Percentiles rank a stretch among this genome's conserved stretches.
Evolutionary conservation across 805 yeast species (phyloP).

Genomic region (Zygosaccharomyces rouxii): DNA sequence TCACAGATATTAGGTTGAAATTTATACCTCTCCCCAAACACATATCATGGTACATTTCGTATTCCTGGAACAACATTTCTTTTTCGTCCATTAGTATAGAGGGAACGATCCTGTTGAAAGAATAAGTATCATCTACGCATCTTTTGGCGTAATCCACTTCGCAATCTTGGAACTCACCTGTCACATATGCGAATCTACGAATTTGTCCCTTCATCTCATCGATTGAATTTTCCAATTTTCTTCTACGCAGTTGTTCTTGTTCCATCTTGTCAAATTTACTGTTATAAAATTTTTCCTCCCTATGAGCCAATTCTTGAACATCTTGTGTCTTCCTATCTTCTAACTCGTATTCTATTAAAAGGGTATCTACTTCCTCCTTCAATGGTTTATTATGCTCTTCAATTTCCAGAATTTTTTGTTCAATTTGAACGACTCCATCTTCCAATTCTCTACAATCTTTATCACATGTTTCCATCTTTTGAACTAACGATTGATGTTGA

Average conservation of each 20-base stretch:
- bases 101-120: slow-evolving; percentile 27
- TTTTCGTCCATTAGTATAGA: slow-evolving; percentile 17
- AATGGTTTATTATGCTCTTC: slow-evolving; percentile 18
- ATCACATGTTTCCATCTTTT: slow-evolving; percentile 22
- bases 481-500: slow-evolving; percentile 18
- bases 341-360: slow-evolving; percentile 22
- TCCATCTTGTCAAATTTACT: slow-evolving; percentile 30
- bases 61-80: slow-evolving; percentile 26
- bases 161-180: background rate
- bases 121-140: slow-evolving; percentile 5
- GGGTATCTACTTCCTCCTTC: slow-evolving; percentile 19
- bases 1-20: slow-evolving; percentile 27
- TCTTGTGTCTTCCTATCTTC: slow-evolving; percentile 21
- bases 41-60: slow-evolving; percentile 27
- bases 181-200: slow-evolving; percentile 30
- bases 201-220: slow-evolving; percentile 37
- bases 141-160: slow-evolving; percentile 19
- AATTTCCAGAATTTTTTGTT: slow-evolving; percentile 1
- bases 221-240: slow-evolving; percentile 48
- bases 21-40: slow-evolving; percentile 22
- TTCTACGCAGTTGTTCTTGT: slow-evolving; percentile 38
- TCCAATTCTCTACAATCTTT: slow-evolving; percentile 13
- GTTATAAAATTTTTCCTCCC: slow-evolving; percentile 22
- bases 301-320: slow-evolving; percentile 23
- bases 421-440: slow-evolving; percentile 13